Percentiles rank a stretch among this genome's conserved stretches.
These are phyloP conservation scores for Blastomyces percursus DNA, from an alignment of 2,329 filamentous ascomycete species.

Conservation along the genomic window DNA sequence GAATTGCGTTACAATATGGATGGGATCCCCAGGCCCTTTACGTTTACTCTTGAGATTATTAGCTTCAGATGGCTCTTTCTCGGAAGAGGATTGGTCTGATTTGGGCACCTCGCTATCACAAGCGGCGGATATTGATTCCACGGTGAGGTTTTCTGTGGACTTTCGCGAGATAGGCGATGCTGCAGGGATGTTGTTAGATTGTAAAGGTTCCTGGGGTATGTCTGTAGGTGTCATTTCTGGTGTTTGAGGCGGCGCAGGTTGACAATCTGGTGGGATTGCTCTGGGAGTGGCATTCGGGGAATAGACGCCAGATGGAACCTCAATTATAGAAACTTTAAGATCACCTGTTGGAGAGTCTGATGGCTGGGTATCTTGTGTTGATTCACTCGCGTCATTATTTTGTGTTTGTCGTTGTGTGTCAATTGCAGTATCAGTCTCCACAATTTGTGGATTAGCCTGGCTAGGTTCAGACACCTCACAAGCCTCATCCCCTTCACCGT, in stretches of 20 bases:
- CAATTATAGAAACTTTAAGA: not conserved
- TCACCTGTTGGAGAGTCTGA: not conserved
- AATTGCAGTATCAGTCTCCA: not conserved
- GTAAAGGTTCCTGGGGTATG: not conserved
- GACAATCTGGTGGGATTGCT: slow-evolving; percentile 12
- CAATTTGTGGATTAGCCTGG: not conserved
- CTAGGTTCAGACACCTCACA: not conserved
- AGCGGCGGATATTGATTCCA: not conserved
- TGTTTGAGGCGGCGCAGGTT: slow-evolving; percentile 11
- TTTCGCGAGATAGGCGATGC: not conserved
- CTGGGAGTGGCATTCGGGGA: slow-evolving; percentile 11
- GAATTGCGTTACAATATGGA: slow-evolving; percentile 32
- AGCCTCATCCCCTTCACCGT: not conserved
- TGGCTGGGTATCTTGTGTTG: not conserved
- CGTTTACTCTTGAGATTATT: slow-evolving; percentile 25
- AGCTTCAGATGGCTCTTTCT: slow-evolving; percentile 14
- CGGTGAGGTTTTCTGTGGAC: slow-evolving; percentile 14
- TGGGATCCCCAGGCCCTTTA: slow-evolving; percentile 41
- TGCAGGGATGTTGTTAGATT: not conserved
- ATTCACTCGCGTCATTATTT: not conserved
- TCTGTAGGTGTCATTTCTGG: not conserved
- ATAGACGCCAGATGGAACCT: slow-evolving; percentile 7
- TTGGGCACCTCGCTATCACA: not conserved
- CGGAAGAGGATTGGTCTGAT: slow-evolving; percentile 12
- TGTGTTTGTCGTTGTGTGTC: not conserved